Conservation (phyloP, 2,329 filamentous ascomycete species). For the Aspergillus uvarum region DNA sequence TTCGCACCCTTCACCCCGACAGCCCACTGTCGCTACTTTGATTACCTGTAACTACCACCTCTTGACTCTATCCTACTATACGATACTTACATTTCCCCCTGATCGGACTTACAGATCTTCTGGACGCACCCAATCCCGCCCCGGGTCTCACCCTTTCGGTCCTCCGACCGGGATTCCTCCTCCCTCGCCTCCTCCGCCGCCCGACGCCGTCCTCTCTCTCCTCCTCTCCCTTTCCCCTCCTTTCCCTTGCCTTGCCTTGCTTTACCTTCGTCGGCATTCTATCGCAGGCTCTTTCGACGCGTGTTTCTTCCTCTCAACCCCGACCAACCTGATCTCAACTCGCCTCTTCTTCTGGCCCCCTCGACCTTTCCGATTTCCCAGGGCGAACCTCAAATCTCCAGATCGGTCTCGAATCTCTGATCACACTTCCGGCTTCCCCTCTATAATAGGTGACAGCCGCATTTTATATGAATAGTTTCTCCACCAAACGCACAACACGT, state of each 20-base stretch:
- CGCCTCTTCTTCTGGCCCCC: not conserved
- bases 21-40: not conserved
- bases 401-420: not conserved
- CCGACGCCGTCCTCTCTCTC: constrained; percentile 7
- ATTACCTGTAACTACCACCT: not conserved
- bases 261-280: constrained; percentile 12
- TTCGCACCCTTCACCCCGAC: not conserved
- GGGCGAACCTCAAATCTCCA: not conserved
- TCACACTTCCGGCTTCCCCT: not conserved
- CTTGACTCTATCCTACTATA: not conserved
- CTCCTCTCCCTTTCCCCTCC: constrained; percentile 9
- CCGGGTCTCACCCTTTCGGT: not conserved
- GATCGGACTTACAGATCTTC: not conserved
- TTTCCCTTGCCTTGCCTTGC: constrained; percentile 20
- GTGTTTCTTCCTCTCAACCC: constrained; percentile 18
- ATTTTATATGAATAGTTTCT: not conserved
- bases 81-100: not conserved
- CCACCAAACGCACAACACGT: not conserved
- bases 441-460: not conserved
- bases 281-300: constrained; percentile 21
- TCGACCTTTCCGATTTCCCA: not conserved
- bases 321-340: constrained; percentile 6
- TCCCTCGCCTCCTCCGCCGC: not conserved
- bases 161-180: not conserved
- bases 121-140: not conserved